Conservation (phyloP, 352 stramenopile genomes). For the Globisporangium ultimum region DNA sequence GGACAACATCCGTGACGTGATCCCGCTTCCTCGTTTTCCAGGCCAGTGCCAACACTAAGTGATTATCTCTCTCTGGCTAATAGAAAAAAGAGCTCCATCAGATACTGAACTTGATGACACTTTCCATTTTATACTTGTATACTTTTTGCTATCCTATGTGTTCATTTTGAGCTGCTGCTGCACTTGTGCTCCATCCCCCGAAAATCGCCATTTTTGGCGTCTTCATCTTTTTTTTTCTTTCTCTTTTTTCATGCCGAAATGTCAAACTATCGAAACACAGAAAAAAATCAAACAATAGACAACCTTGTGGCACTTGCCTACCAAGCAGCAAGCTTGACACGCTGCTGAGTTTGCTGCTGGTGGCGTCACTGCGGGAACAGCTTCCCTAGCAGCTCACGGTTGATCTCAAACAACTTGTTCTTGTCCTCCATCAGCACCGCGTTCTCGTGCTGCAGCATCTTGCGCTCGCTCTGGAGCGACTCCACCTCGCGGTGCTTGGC, state of each 20-base stretch:
- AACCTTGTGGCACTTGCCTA: neutral
- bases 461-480: constrained; percentile 43
- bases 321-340: neutral
- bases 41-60: constrained; percentile 85
- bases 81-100: neutral
- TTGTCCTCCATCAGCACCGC: constrained; percentile 64
- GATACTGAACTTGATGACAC: neutral
- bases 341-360: neutral
- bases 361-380: constrained; percentile 58
- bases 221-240: constrained; percentile 3
- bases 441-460: constrained; percentile 67
- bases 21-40: constrained; percentile 95
- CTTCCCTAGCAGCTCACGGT: constrained; percentile 62
- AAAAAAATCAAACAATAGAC: constrained; percentile 1
- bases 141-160: constrained; percentile 8
- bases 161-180: constrained; percentile 1
- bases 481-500: constrained; percentile 57
- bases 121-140: constrained; percentile 11
- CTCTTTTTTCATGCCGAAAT: neutral
- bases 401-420: constrained; percentile 80
- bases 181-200: neutral
- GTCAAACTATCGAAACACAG: constrained; percentile 11
- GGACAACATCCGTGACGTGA: constrained; percentile 98
- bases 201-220: constrained; percentile 1
- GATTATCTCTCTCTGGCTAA: neutral